Base-by-base conservation (phyloP, 257 asterid genomes). In the Solanum chmielewskii region DNA sequence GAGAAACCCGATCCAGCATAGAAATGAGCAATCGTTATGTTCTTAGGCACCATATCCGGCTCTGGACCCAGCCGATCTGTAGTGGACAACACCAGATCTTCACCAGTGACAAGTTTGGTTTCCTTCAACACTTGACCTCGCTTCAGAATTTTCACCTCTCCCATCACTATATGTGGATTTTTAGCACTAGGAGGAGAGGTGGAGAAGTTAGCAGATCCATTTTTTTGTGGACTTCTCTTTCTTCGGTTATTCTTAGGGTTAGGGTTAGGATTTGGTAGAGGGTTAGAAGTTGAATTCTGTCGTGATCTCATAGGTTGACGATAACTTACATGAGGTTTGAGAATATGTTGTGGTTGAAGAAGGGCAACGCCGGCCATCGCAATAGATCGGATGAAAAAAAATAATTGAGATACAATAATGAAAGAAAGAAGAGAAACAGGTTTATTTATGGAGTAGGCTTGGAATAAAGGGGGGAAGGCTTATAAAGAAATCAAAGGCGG, bases 331-430 rank as follows among this genome's bases (percentile, higher is more conserved):
- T 83, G 86, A 16, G 85, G 60, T 15, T 85, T 87, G 29, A 89
- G 84, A 31, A 88, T 62, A 27, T 89, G 88, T 15, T 84, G 90
- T 12, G 92, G 89, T 5, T 82, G 90, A 70, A 91, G 89, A 88
- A 91, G 88, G 27, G 82, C 91, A 11, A 91, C 90, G 7, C 84
- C 89, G 52, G 89, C 91, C 93, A 91, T 91, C 2, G 64, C 31
- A 49, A 82, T 31, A 12, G 83, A 75, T 75, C 83, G 16, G 83
- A 75, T 29, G 14, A 35, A 13, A 52, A 27, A 86, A 42, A 85
- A 15, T 9, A 23, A 74, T 42, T 39, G 35, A 84, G 33, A 45
- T 29, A 23, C 4, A 23, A 35, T 6, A 37, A 37, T 37, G 2
- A 11, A 11, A 27, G 69, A 85, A 64, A 25, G 35, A 66, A 27